phyloP scores from a whole-genome alignment of 1,139 yeast species.

The Protomyces lactucae-debilis region DNA sequence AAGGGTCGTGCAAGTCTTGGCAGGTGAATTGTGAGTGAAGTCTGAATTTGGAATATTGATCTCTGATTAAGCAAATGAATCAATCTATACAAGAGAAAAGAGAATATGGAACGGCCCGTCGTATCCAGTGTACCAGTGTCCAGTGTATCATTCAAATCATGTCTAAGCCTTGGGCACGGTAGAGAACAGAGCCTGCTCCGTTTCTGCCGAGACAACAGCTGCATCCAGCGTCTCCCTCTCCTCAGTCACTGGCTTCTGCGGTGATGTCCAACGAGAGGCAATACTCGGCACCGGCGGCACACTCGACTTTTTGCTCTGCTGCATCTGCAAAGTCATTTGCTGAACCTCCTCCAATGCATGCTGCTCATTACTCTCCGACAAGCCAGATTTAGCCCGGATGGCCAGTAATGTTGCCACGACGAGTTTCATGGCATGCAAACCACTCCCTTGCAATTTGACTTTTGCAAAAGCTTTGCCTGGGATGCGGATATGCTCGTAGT shows the following conservation, averaged over 20 bases:
- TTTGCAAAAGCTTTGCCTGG: slow-evolving; percentile 12
- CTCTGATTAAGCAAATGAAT: too few species aligned
- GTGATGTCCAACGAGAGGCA: neutral
- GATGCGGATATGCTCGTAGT: slow-evolving; percentile 4
- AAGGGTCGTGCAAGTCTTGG: too few species aligned
- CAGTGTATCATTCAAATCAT: neutral
- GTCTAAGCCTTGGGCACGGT: neutral
- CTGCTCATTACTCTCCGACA: neutral
- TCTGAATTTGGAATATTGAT: too few species aligned
- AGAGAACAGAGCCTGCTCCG: neutral
- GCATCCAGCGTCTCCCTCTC: neutral
- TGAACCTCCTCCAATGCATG: neutral
- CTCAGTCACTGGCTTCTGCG: neutral
- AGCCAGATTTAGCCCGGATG: neutral
- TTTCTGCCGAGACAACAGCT: neutral
- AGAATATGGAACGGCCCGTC: too few species aligned
- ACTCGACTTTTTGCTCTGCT: neutral
- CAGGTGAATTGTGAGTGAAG: too few species aligned
- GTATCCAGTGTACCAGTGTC: too few species aligned
- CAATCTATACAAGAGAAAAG: too few species aligned
- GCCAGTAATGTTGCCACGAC: slow-evolving; percentile 17
- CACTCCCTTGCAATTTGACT: slow-evolving; percentile 13
- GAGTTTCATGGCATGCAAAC: slow-evolving; percentile 3
- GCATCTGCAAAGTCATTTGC: neutral
- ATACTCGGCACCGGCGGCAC: neutral